Base-by-base conservation (phyloP, 345 rosid genomes). In the Kernera saxatilis region DNA sequence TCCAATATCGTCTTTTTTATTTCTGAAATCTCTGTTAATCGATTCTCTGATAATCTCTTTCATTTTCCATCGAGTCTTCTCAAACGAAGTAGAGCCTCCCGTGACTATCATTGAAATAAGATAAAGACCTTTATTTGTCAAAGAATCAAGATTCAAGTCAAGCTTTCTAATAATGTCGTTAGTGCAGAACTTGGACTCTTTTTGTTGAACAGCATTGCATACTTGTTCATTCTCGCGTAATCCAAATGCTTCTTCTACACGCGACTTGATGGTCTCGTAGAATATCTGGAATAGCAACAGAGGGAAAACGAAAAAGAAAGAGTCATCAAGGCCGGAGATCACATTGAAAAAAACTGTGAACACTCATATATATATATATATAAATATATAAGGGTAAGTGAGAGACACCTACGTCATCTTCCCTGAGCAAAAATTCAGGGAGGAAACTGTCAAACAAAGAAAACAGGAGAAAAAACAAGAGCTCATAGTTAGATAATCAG, bases 381-480 rank as follows among this genome's bases (percentile, higher is more conserved):
- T n/a, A n/a, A n/a, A n/a, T n/a, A n/a, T n/a, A n/a, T n/a, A n/a
- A n/a, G n/a, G n/a, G n/a, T n/a, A n/a, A n/a, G n/a, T n/a, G 29
- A 53, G 63, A 66, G 51, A 17, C 72, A 86, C 88, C 80, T 83
- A 90, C 98, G 77, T 90, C 98, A 70, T 93, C 97, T 67, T 84
- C 93, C 76, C 98, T 83, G 27, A 88, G 86, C 67, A 87, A 37
- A 14, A 90, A 84, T 71, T 93, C 97, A 5, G 90, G 83, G 79
- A 90, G 46, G 50, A 46, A 80, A 78, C 97, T 90, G 83, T 21
- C 22, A 18, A 45, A 56, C 32, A 64, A 10, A 63, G 73, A 26
- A 22, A 70, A 65, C 33, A 39, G 1, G 9, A 5, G 19, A 62
- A 55, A 23, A 64, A 33, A 14, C 23, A 49, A 50, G 15, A 73